phyloP scores from a whole-genome alignment of 441 rosid genomes.

The Raphanus hybrid region DNA sequence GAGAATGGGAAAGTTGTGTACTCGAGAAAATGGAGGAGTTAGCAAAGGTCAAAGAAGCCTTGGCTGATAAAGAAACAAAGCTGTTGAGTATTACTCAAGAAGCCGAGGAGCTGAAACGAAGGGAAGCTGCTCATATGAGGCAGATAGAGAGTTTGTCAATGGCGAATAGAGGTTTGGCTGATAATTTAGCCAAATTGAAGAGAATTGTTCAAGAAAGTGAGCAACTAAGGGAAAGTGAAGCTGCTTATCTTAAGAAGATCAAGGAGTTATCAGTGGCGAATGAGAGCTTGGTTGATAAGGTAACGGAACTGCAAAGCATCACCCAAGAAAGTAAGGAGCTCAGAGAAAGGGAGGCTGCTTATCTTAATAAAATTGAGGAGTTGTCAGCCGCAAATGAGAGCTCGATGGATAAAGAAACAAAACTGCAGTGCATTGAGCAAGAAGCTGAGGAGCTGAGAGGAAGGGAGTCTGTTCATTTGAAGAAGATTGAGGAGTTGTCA shows the following conservation, averaged over 20 bases:
- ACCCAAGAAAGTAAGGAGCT: conserved; percentile 47
- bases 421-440: conserved; percentile 59
- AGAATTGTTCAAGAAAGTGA: conserved; percentile 61
- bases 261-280: conserved; percentile 73
- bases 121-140: conserved; percentile 66
- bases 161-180: conserved; percentile 61
- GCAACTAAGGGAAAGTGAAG: conserved; percentile 72
- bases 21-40: conserved; percentile 69
- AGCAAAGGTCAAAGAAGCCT: conserved; percentile 50
- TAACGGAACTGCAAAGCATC: conserved; percentile 12
- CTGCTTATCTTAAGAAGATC: conserved; percentile 55
- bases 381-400: conserved; percentile 48
- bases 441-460: conserved; percentile 68
- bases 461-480: conserved; percentile 56
- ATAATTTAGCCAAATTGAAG: conserved; percentile 68
- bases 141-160: conserved; percentile 63
- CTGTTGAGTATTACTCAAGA: conserved; percentile 64
- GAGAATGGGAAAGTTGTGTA: conserved; percentile 60
- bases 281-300: conserved; percentile 65
- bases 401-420: conserved; percentile 68
- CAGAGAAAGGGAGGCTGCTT: conserved; percentile 59
- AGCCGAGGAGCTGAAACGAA: conserved; percentile 66
- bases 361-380: conserved; percentile 64
- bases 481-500: conserved; percentile 74
- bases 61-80: conserved; percentile 74